phyloP scores from a whole-genome alignment of 2,329 filamentous ascomycete species.

The Macroventuria anomochaeta region DNA sequence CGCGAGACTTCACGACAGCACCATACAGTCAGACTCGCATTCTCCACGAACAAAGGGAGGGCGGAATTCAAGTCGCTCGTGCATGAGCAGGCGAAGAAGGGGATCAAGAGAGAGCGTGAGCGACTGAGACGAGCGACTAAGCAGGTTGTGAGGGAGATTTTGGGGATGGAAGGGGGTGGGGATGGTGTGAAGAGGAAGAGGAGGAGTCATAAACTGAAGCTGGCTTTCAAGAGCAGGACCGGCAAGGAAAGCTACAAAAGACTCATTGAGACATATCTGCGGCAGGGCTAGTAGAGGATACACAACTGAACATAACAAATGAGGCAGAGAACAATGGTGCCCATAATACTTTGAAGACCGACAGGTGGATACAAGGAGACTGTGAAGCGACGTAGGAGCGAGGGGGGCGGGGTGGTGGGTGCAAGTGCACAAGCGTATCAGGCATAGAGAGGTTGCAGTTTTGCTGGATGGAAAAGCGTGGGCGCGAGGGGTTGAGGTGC shows the following conservation, averaged over 20 bases:
- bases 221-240: slow-evolving; percentile 8
- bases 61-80: slow-evolving; percentile 3
- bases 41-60: slow-evolving; percentile 5
- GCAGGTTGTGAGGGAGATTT: background rate
- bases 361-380: too few species aligned
- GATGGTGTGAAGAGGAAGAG: background rate
- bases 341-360: too few species aligned
- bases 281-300: too few species aligned
- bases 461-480: too few species aligned
- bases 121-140: background rate
- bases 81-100: background rate
- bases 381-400: too few species aligned
- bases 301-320: too few species aligned
- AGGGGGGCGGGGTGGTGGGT: too few species aligned
- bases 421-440: too few species aligned
- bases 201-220: slow-evolving; percentile 4
- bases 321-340: too few species aligned
- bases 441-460: too few species aligned
- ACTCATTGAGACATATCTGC: background rate
- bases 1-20: background rate
- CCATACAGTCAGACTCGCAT: background rate
- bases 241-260: slow-evolving; percentile 4
- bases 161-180: background rate
- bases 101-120: background rate
- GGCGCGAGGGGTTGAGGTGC: too few species aligned